These are phyloP conservation scores for Termitomyces eurrhizus DNA, from an alignment of 768 basidiomycete genomes.

Conservation along the genomic window DNA sequence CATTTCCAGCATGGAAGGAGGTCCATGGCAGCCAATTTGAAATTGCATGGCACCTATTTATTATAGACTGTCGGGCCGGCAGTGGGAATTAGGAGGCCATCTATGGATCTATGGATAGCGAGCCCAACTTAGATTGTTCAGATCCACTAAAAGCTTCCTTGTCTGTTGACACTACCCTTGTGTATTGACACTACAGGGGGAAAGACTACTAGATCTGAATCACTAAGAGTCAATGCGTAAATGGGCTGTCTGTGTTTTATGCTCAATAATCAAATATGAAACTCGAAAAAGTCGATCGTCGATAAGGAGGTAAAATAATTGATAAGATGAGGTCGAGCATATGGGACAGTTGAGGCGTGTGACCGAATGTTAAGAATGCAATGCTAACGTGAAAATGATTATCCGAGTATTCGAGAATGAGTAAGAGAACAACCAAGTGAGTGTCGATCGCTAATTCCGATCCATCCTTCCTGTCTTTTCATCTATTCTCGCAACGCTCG, in stretches of 20 bases:
- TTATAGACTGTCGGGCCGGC: too few relatives aligned
- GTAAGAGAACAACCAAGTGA: background rate
- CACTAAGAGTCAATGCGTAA: background rate
- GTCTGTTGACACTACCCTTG: too few relatives aligned
- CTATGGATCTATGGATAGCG: background rate
- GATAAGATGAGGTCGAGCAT: background rate
- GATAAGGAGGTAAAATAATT: background rate
- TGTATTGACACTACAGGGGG: too few relatives aligned
- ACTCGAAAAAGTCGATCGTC: background rate
- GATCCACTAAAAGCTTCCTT: too few relatives aligned
- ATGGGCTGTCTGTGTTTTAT: background rate
- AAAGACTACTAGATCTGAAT: background rate
- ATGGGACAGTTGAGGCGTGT: background rate
- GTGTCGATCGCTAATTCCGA: background rate
- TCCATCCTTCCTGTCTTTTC: background rate
- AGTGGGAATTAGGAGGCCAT: background rate
- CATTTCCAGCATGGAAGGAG: too few relatives aligned
- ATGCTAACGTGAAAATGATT: background rate
- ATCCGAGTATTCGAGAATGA: background rate
- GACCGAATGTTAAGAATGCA: background rate
- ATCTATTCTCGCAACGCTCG: background rate
- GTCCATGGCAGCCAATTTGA: background rate
- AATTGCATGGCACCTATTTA: background rate
- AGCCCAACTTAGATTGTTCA: background rate
- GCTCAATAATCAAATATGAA: background rate